Conservation (phyloP, 2,329 filamentous ascomycete genomes). For the Penicillium nordicum region DNA sequence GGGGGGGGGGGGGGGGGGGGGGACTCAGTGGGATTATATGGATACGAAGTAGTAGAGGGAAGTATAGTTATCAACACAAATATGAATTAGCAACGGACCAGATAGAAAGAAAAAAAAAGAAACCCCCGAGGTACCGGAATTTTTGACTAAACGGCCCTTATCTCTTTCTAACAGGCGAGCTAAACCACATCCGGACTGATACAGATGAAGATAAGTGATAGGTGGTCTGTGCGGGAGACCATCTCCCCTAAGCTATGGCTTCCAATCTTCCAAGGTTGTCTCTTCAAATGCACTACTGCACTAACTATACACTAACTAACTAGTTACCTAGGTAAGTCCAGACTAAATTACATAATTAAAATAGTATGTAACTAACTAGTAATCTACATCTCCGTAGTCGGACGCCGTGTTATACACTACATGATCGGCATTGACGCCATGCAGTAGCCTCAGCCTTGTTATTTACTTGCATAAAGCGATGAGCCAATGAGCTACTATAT, state of each 20-base stretch:
- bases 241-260: not conserved
- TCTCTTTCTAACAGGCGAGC: not conserved
- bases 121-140: not conserved
- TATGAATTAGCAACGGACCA: slow-evolving; percentile 2
- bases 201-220: not conserved
- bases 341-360: not conserved
- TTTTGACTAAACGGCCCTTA: slow-evolving; percentile 10
- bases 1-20: too few relatives aligned
- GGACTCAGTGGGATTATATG: not conserved
- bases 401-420: not conserved
- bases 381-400: not conserved
- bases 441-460: not conserved
- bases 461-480: not conserved
- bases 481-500: not conserved
- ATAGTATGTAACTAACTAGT: not conserved
- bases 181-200: slow-evolving; percentile 7
- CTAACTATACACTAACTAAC: not conserved
- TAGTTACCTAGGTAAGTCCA: too few relatives aligned
- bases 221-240: not conserved
- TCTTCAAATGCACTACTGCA: not conserved
- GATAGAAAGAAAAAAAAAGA: not conserved
- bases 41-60: not conserved
- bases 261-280: not conserved
- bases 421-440: not conserved
- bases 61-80: not conserved